phyloP scores from a whole-genome alignment of 805 yeast genomes.

The Saccharomycopsis schoenii region DNA sequence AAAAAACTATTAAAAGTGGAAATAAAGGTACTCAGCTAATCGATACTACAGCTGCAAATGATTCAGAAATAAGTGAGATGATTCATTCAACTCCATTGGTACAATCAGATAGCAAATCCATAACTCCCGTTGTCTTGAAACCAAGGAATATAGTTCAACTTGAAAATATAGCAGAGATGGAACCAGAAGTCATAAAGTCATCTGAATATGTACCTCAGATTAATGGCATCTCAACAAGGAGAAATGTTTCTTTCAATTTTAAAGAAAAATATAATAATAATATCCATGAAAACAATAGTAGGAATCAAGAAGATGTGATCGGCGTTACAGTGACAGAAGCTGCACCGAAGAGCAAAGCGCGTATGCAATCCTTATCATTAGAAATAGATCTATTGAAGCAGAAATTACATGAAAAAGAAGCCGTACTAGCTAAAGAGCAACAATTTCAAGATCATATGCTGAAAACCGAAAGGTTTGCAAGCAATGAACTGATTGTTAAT shows the following conservation, averaged over 20 bases:
- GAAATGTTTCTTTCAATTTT: slow-evolving; percentile 13
- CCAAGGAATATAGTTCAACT: not conserved
- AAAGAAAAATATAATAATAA: not conserved
- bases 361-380: not conserved
- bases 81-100: slow-evolving; percentile 8
- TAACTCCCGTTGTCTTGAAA: not conserved
- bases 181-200: not conserved
- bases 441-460: not conserved
- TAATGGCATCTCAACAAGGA: not conserved
- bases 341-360: not conserved
- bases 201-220: not conserved
- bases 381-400: not conserved
- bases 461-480: too few relatives aligned
- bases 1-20: not conserved
- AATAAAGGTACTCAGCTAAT: not conserved
- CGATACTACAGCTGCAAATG: not conserved
- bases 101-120: not conserved
- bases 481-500: too few relatives aligned
- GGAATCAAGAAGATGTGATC: not conserved
- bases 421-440: not conserved
- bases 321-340: not conserved
- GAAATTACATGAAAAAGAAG: not conserved
- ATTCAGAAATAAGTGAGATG: not conserved
- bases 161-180: slow-evolving; percentile 6
- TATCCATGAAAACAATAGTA: not conserved